Percentiles rank a stretch among this genome's conserved stretches.
Conservation (phyloP, 495 filamentous ascomycete genomes). For the Aspergillus leporis region DNA sequence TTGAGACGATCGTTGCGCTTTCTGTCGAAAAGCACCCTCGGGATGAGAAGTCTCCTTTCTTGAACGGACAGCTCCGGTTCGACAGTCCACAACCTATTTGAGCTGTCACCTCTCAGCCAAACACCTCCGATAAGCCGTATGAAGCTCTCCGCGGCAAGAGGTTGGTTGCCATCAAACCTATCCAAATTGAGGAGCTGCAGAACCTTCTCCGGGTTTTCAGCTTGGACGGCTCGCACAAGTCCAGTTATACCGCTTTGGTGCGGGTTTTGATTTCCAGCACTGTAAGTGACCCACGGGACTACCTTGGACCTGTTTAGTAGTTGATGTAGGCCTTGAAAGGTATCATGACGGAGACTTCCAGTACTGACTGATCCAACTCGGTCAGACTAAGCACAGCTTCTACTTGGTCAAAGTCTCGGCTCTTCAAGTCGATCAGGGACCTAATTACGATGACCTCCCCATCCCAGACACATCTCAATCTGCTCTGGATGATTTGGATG, state of each 20-base stretch:
- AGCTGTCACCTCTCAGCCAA: background rate
- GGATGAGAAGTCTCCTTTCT: conserved; percentile 21
- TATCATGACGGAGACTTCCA: background rate
- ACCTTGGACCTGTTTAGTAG: background rate
- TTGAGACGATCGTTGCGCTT: conserved; percentile 32
- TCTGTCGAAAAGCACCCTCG: conserved; percentile 17
- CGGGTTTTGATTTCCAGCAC: background rate
- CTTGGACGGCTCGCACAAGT: background rate
- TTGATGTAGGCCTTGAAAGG: background rate
- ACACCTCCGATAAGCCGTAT: background rate
- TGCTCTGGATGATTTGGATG: background rate
- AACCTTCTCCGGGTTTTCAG: background rate
- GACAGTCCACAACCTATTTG: conserved; percentile 20
- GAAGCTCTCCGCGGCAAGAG: background rate
- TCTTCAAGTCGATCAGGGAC: background rate
- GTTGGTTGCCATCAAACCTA: background rate
- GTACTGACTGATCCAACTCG: background rate
- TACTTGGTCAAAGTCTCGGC: background rate
- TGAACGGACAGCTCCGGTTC: conserved; percentile 31
- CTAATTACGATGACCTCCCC: background rate
- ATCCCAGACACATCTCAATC: background rate
- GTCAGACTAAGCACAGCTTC: conserved; percentile 4
- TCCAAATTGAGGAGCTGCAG: conserved; percentile 2
- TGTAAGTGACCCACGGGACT: background rate
- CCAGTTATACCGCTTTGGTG: conserved; percentile 1